A percentile compares a stretch with the other conserved stretches of the same genome.
Evolutionary conservation across 352 stramenopile genomes (phyloP).

Genomic region (Phytopythium aichiense): DNA sequence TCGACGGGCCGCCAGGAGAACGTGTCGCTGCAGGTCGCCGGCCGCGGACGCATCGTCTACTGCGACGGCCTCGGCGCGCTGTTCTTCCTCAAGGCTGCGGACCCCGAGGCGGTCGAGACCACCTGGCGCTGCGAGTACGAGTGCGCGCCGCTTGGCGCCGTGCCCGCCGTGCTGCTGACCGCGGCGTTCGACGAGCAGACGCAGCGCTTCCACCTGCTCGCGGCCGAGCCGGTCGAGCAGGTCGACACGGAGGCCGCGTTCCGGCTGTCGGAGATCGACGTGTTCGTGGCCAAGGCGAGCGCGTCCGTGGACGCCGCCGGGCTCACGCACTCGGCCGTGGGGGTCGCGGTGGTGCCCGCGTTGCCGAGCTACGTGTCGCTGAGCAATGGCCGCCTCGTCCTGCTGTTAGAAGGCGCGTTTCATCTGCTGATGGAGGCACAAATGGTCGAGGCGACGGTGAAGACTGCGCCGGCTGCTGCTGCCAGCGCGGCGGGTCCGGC

Average conservation of each 20-base stretch:
- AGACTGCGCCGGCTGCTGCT: not conserved
- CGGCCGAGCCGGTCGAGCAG: constrained; percentile 36
- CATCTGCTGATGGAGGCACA: constrained; percentile 42
- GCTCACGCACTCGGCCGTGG: constrained; percentile 32
- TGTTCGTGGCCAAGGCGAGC: constrained; percentile 19
- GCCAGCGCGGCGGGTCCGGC: not conserved
- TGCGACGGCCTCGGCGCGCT: constrained; percentile 60
- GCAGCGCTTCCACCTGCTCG: constrained; percentile 39
- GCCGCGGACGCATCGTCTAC: constrained; percentile 54
- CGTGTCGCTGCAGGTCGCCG: constrained; percentile 51
- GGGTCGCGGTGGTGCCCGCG: constrained; percentile 40
- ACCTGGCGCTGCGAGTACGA: constrained; percentile 48
- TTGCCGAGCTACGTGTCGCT: constrained; percentile 58
- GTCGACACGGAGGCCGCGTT: constrained; percentile 53
- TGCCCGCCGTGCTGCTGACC: constrained; percentile 38
- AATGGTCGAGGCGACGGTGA: not conserved
- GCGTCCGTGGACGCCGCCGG: constrained; percentile 32
- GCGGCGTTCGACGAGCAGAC: constrained; percentile 37
- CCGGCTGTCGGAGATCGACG: constrained; percentile 37
- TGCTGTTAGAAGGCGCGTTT: constrained; percentile 57
- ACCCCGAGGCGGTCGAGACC: constrained; percentile 16
- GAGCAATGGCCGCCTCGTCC: constrained; percentile 28
- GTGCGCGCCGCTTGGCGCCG: constrained; percentile 36
- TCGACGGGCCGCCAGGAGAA: constrained; percentile 51
- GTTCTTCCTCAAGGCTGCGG: constrained; percentile 39